Base-by-base conservation (phyloP, 768 basidiomycete genomes). In the Lactarius pseudohatsudake region DNA sequence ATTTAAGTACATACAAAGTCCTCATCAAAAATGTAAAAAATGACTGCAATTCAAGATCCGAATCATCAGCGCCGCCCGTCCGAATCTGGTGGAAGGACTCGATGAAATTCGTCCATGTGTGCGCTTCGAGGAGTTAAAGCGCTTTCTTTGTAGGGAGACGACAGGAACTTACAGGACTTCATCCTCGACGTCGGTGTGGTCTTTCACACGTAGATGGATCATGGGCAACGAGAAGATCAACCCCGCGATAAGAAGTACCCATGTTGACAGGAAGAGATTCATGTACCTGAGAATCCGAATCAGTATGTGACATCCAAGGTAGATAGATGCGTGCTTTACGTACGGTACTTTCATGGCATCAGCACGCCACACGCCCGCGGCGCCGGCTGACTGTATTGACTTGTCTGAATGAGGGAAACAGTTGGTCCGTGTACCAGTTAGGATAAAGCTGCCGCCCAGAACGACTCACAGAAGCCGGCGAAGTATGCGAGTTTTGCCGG, bases 401-500 rank as follows among this genome's bases (percentile, higher is more conserved):
- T 92, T 90, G 69, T 90, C 89, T 78, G 22, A 40, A 56, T 84
- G 64, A 62, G 32, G 68, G 64, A n/a, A 32, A 30, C 20, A 18
- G 53, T 57, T 22, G 16, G 45, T 4, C 62, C 5, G 22, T 13
- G 34, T 47, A 10, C 28, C 7, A 22, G 28, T 1, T 43, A 7
- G n/a, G 20, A 50, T 18, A 50, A 28, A 47, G 32, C 20, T 40
- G 30, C 26, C 15, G 57, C 4, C 58, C 34, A 28, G 62, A 45
- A 28, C 40, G 68, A 82, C 89, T 71, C 73, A 92, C 91, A 93
- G 72, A 94, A 90, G 50, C 92, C 92, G 18, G 87, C 80, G 72
- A 94, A 88, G 73, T 91, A 83, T 0, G 91, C 91, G 26, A 94
- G 84, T 74, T 91, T 91, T 1, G 82, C 84, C 9, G 89, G 85